Base-by-base conservation (phyloP, 2,329 filamentous ascomycete species). In the Sordariomycetes sp. region DNA sequence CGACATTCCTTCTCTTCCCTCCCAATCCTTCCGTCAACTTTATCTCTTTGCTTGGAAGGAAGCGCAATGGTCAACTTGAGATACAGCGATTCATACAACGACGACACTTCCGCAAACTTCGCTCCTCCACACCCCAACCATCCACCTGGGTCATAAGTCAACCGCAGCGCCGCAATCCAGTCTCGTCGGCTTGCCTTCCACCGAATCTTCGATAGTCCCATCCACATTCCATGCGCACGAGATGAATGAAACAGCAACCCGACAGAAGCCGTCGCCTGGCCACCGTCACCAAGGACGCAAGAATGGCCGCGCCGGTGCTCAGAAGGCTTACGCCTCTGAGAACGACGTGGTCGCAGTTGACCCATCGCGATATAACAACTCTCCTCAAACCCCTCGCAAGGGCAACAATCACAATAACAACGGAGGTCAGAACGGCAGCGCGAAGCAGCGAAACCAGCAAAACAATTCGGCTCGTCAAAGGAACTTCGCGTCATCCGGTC, bases 321-420 rank as follows among this genome's bases (percentile, higher is more conserved):
- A 66, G 39, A 75, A 70, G 51, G 65, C 63, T n/a, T 75, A 76
- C 46, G 72, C 68, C 17, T 77, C 73, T 4, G 73, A 77, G 50
- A 75, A 69, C 45, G 73, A 77, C 45, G 54, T 45, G 23, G 44
- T 43, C 28, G 45, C 40, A 26, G 38, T 54, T 37, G 48, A 53
- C 21, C 43, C 54, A 49, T 29, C 53, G 41, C 42, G 57, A 53
- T 42, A 57, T 46, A 39, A 46, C 44, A 33, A 51, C 48, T 43
- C 55, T 44, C 48, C 61, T 41, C 47, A 62, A 50, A 75, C 72
- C 3, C 72, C 72, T 3, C 59, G 61, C 35, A 72, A 70, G 45
- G 38, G 47, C 15, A 43, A 45, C 18, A 45, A 58, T n/a, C n/a
- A n/a, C n/a, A n/a, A n/a, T n/a, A n/a, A n/a, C n/a, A n/a, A n/a